Percentiles rank a stretch among this genome's conserved stretches.
Evolutionary conservation across 352 stramenopile genomes (phyloP).

Genomic region (Pythium phragmitis): DNA sequence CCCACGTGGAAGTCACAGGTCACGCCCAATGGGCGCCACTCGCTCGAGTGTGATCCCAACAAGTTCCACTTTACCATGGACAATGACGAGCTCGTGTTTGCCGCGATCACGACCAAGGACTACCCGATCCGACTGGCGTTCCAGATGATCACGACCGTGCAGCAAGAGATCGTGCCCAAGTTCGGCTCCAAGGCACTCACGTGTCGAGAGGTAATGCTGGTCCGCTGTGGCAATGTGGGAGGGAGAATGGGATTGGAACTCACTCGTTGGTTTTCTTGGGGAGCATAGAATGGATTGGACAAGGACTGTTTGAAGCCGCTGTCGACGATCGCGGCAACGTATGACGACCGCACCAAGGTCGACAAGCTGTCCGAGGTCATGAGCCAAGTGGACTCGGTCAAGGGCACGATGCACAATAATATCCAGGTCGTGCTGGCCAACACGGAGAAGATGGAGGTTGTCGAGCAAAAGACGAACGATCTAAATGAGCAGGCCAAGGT

Average conservation of each 20-base stretch:
- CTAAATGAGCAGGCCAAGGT: constrained; percentile 87
- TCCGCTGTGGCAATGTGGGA: too few relatives aligned
- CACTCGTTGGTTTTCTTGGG: background rate
- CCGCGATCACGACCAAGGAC: constrained; percentile 74
- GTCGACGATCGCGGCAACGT: constrained; percentile 58
- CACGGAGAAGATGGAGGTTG: constrained; percentile 88
- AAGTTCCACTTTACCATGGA: constrained; percentile 91
- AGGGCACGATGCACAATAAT: constrained; percentile 87
- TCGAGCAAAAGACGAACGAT: constrained; percentile 87
- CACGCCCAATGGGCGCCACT: constrained; percentile 82
- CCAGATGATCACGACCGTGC: constrained; percentile 73
- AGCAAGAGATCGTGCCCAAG: constrained; percentile 78
- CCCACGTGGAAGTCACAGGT: constrained; percentile 87
- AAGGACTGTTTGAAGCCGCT: constrained; percentile 77
- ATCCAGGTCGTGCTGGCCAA: constrained; percentile 86
- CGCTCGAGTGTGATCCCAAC: constrained; percentile 84
- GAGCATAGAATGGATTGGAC: constrained; percentile 56
- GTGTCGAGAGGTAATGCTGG: constrained; percentile 60
- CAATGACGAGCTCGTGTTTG: constrained; percentile 86
- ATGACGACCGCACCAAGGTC: constrained; percentile 85
- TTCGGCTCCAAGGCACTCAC: constrained; percentile 73
- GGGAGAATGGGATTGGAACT: background rate
- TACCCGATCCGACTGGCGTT: constrained; percentile 84
- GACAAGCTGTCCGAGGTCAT: constrained; percentile 87
- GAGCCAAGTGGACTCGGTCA: constrained; percentile 78